Base-by-base conservation (phyloP, 345 rosid genomes). In the Brassica incana region DNA sequence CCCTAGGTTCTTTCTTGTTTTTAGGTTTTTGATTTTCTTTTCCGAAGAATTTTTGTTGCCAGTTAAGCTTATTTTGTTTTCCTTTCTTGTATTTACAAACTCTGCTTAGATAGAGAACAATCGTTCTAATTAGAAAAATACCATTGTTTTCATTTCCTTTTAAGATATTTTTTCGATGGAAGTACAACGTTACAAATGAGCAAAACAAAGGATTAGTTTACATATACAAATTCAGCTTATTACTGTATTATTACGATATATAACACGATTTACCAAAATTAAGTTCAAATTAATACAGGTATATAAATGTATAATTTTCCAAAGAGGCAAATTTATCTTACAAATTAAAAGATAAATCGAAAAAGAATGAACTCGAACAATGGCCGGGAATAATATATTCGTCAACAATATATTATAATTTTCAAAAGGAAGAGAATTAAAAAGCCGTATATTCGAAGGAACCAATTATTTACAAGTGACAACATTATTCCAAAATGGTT, bases 401-500 rank as follows among this genome's bases (percentile, higher is more conserved):
- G 18, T 52, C 18, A 18, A n/a, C 58, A 68, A 30, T 60, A 7
- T 48, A 6, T 14, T 2, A 40, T 64, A 25, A 23, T 66, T 18
- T 6, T 15, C 7, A 20, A 45, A 32, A n/a, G n/a, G 54, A 20
- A 62, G 36, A 48, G 2, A 63, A 48, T 60, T 20, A 67, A 0
- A 78, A 54, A 66, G 40, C 73, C 23, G 77, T 59, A 78, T 58
- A 66, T 66, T 29, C 73, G 48, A 65, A 56, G 52, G 67, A 65
- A 65, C 36, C 43, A 72, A 8, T 65, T 40, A 25, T 15, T 48
- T 45, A 67, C 69, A 58, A 58, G 62, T 58, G 11, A 61, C n/a
- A 67, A 33, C n/a, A 79, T 48, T 73, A 62, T 79, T 73, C 65
- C 59, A 73, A 79, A 60, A 69, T 73, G 68, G 54, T 59, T 66